A percentile compares a stretch with the other conserved stretches of the same genome.
phyloP scores from a whole-genome alignment of 2,329 filamentous ascomycete species.

The Neonectria hederae region DNA sequence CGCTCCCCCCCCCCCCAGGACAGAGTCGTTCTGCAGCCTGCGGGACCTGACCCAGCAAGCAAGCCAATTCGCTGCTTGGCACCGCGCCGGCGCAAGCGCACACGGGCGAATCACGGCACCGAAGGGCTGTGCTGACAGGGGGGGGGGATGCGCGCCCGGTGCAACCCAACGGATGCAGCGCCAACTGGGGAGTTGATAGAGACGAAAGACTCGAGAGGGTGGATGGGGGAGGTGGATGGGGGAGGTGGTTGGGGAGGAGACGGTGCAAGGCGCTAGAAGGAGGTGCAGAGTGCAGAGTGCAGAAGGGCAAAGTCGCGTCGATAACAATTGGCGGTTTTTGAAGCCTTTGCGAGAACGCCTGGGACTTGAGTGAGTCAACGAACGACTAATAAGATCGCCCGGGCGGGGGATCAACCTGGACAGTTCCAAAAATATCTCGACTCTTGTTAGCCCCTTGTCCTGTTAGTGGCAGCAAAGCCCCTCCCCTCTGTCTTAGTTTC shows the following conservation, averaged over 20 bases:
- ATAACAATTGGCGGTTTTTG: neutral
- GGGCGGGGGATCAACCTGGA: neutral
- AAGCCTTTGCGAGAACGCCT: neutral
- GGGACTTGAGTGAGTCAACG: neutral
- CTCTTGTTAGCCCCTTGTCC: neutral
- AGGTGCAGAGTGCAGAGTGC: neutral
- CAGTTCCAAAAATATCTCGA: constrained; percentile 3
- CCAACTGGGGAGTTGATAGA: neutral
- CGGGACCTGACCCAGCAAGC: no score
- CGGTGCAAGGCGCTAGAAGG: neutral
- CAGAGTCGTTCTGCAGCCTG: no score
- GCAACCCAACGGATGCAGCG: neutral
- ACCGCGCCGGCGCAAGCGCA: neutral
- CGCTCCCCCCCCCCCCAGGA: no score
- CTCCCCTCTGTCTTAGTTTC: neutral
- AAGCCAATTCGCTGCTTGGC: neutral
- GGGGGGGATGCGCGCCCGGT: constrained; percentile 18
- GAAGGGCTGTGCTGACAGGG: constrained; percentile 23
- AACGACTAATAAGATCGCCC: neutral
- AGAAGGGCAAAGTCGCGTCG: neutral
- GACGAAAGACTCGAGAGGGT: no score
- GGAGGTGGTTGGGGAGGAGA: neutral
- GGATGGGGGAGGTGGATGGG: no score
- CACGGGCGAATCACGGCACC: constrained; percentile 28
- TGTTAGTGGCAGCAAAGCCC: neutral